A percentile compares a stretch with the other conserved stretches of the same genome.
Conservation (phyloP, 306 rosid species). For the Rubus idaeus region DNA sequence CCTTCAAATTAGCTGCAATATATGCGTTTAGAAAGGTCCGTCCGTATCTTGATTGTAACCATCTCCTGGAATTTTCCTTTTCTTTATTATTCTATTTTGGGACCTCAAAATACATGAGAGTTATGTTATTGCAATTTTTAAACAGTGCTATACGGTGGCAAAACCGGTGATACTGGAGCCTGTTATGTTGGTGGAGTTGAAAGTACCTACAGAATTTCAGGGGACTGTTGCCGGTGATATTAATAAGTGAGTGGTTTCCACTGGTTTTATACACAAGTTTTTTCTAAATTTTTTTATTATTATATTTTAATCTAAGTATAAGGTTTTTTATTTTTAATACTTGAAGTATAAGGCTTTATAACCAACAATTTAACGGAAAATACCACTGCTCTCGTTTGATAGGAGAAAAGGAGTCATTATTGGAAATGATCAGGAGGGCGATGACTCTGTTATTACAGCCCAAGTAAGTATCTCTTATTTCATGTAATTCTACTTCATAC, state of each 20-base stretch:
- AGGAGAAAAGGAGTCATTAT: conserved; percentile 96
- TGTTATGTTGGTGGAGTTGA: conserved; percentile 91
- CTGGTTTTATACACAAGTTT: neutral
- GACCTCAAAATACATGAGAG: neutral
- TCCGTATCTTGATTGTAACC: conserved; percentile 22
- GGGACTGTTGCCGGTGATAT: conserved; percentile 96
- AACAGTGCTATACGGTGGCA: conserved; percentile 79
- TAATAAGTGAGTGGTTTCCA: conserved; percentile 67
- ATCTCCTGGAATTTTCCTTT: neutral
- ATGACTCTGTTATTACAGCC: conserved; percentile 87
- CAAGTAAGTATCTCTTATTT: conserved; percentile 52
- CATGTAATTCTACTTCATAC: neutral
- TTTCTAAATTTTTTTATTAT: neutral
- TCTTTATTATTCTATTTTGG: neutral
- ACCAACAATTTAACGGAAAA: conserved; percentile 18
- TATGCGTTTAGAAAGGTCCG: conserved; percentile 98
- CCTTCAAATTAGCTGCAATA: conserved; percentile 91
- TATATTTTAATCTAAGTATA: neutral
- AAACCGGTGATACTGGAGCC: conserved; percentile 97
- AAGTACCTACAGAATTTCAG: conserved; percentile 97
- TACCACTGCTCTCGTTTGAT: conserved; percentile 17
- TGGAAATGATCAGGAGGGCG: conserved; percentile 99
- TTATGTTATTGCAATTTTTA: conserved; percentile 15
- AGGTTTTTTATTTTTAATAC: neutral
- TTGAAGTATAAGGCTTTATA: neutral